These are phyloP conservation scores for Podospora pseudoanserina DNA, from an alignment of 495 filamentous ascomycete species.

Conservation along the genomic window DNA sequence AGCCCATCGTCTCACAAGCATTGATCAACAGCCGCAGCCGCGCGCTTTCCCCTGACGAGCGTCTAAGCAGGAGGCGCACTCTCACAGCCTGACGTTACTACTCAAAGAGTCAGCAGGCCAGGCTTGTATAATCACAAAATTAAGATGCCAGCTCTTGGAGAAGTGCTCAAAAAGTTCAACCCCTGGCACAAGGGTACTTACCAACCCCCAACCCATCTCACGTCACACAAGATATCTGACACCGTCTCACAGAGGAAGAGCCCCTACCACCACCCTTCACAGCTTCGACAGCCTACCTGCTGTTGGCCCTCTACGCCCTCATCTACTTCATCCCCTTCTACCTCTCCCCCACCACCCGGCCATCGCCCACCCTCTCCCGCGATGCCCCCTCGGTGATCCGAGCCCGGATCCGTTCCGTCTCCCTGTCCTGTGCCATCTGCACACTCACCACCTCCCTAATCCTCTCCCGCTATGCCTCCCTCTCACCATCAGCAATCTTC, in stretches of 20 bases:
- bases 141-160: constrained; percentile 27
- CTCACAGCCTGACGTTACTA: neutral
- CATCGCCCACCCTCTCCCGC: constrained; percentile 74
- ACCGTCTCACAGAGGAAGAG: constrained; percentile 11
- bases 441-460: constrained; percentile 60
- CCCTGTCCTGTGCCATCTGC: constrained; percentile 61
- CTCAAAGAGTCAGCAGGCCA: neutral
- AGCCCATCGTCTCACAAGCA: neutral
- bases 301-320: constrained; percentile 69
- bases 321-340: constrained; percentile 93
- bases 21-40: constrained; percentile 8
- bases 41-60: constrained; percentile 17
- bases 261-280: constrained; percentile 26
- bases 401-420: constrained; percentile 76
- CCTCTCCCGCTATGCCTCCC: constrained; percentile 33
- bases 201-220: constrained; percentile 4
- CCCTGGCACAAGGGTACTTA: constrained; percentile 31
- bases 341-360: constrained; percentile 70
- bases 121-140: constrained; percentile 16
- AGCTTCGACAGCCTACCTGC: constrained; percentile 22
- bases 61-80: constrained; percentile 14
- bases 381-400: constrained; percentile 90
- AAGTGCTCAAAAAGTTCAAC: constrained; percentile 26
- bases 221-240: constrained; percentile 3
- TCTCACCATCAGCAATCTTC: constrained; percentile 49